These are phyloP conservation scores for Pinus albicaulis DNA, from an alignment of 75 land plant species.

Conservation along the genomic window DNA sequence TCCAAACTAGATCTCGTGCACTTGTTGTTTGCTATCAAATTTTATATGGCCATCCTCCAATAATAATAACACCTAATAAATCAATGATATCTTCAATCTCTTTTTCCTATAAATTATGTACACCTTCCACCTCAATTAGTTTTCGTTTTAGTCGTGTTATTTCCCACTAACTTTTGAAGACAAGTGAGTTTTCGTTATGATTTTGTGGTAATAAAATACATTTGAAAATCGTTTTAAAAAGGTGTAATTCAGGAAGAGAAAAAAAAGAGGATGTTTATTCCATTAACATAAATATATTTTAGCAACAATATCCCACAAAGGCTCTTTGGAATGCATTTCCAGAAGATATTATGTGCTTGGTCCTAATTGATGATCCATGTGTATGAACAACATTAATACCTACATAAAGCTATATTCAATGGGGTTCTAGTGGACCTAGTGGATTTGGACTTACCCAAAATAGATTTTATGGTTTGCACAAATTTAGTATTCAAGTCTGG, in stretches of 20 bases:
- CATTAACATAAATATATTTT: slow-evolving; percentile 23
- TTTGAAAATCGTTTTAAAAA: not conserved
- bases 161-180: slow-evolving; percentile 77
- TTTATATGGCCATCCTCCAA: slow-evolving; percentile 93
- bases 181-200: slow-evolving; percentile 26
- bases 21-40: slow-evolving; percentile 69
- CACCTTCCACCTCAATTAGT: slow-evolving; percentile 53
- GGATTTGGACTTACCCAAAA: slow-evolving; percentile 45
- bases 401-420: slow-evolving; percentile 45
- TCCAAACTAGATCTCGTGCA: slow-evolving; percentile 62
- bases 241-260: slow-evolving; percentile 38
- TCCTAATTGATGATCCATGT: slow-evolving; percentile 21
- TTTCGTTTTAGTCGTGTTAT: slow-evolving; percentile 62
- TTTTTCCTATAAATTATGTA: slow-evolving; percentile 35
- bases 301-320: slow-evolving; percentile 27
- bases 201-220: slow-evolving; percentile 28
- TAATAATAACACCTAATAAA: slow-evolving; percentile 57
- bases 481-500: slow-evolving; percentile 15
- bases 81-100: slow-evolving; percentile 37
- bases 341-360: slow-evolving; percentile 22
- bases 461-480: slow-evolving; percentile 34
- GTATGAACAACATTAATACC: slow-evolving; percentile 50
- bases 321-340: slow-evolving; percentile 48
- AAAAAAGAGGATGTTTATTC: slow-evolving; percentile 31
- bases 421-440: slow-evolving; percentile 34